Evolutionary conservation across 345 rosid genomes (phyloP).

Genomic region (Camelina neglecta): DNA sequence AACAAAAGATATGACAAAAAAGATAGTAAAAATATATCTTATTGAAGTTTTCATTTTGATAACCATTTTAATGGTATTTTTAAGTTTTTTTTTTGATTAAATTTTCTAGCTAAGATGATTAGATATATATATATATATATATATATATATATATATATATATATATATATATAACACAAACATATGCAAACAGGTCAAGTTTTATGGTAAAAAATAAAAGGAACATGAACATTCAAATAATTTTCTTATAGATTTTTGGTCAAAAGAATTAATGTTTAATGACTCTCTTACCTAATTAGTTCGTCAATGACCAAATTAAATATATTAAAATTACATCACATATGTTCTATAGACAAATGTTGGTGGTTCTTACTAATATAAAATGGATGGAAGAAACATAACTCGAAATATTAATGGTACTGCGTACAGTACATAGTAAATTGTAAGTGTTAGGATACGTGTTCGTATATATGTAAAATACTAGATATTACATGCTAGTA

Average conservation of each 20-base stretch:
- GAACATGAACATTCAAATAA: not conserved
- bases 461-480: too few species aligned
- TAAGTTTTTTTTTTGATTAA: not conserved
- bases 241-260: not conserved
- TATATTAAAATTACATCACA: too few species aligned
- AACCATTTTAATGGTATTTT: not conserved
- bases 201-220: not conserved
- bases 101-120: not conserved
- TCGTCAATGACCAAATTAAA: too few species aligned
- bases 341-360: too few species aligned
- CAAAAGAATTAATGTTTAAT: not conserved
- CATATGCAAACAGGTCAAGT: not conserved
- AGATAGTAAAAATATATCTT: not conserved
- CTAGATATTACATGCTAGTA: too few species aligned
- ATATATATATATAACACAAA: not conserved
- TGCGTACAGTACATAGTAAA: too few species aligned
- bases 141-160: too few species aligned
- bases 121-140: not conserved
- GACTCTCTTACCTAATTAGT: not conserved
- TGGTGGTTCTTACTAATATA: too few species aligned
- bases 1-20: conserved; percentile 18
- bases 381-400: too few species aligned
- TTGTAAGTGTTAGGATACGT: too few species aligned
- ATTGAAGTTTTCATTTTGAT: conserved; percentile 8
- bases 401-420: too few species aligned